Evolutionary conservation across 495 filamentous ascomycete genomes (phyloP), one percentile per base, ranked within the genome.

Genomic region (Pseudomonodictys pantanalensis): DNA sequence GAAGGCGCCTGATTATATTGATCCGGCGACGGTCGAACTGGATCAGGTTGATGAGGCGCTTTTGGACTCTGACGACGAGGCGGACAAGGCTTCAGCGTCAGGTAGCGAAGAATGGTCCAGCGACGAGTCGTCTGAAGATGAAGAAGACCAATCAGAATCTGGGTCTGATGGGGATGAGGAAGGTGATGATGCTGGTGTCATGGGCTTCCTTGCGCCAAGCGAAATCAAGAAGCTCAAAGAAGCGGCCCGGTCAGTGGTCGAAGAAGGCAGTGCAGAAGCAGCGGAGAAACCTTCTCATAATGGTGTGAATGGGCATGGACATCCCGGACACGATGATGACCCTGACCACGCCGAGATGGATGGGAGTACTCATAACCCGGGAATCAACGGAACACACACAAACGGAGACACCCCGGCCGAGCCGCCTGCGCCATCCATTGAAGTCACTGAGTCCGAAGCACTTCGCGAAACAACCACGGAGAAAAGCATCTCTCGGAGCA

Each of bases 31-130:
- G 4, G 66, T 77, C 30, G 73, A 82, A 53, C 57, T 83, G 4
- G 89, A 90, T 23, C 85, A 92, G 55, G 81, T 87, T 44, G 86
- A 87, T 66, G 77, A 81, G 22, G 76, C 81, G 25, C 73, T 90
- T 35, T 73, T 86, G 20, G 65, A 68, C 38, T 61, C 57, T 8
- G 64, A 67, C 9, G 64, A 67, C 5, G 46, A 60, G 6, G 58
- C 32, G n/a, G 17, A 8, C 10, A 42, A 29, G 15, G 39, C 18
- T 46, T 61, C 64, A 15, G 35, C 44, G 33, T 60, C 64, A 33
- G 59, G 60, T 18, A 67, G 64, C 38, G 64, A 66, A 24, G 58
- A 42, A 24, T 66, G 63, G 63, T 17, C 48, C 7, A 56, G 55
- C 25, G 56, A 54, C 28, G 64, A 52, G n/a, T 55, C 58, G 23